Base-by-base conservation (phyloP, 495 filamentous ascomycete species). In the Rostrohypoxylon terebratum region DNA sequence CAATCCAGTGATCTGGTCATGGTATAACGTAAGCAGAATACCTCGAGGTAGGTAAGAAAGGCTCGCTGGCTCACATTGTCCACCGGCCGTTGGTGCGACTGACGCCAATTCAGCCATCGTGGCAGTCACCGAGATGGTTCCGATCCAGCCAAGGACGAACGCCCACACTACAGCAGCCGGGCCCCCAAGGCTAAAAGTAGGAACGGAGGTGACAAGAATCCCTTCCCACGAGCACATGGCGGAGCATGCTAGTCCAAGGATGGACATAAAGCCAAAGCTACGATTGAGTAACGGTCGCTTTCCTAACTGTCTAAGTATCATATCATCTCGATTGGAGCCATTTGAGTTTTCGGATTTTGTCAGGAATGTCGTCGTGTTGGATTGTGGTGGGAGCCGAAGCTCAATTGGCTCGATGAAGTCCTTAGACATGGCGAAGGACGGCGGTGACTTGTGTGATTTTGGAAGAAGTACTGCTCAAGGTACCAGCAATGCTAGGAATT, bases 111-210 rank as follows among this genome's bases (percentile, higher is more conserved):
- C 86, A n/a, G 80, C 75, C 34, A 87, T 78, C 14, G 80, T 78
- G 0, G 79, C 80, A 63, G 81, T 85, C 0, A 82, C 78, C 0
- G 82, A 85, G 13, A 84, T 71, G 1, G 80, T 83, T 6, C 83
- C 83, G 5, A 83, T 67, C 86, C 86, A 88, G 5, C 77, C 81
- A 55, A 87, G 81, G 5, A 88, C 31, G 50, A 82, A 88, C 3
- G 81, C 81, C 76, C 87, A 88, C 1, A 89, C 77, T 0, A 87
- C 79, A 18, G 83, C 85, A 1, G 81, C 85, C 0, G 86, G 81
- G 1, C 87, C 87, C n/a, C 84, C 86, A n/a, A 25, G 20, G 71
- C 82, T 85, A 16, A 76, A 42, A 13, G 59, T 59, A 4, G 71
- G 65, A 1, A 71, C 68, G 10, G 71, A 74, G 4, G 70, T 76